Evolutionary conservation across 2,329 filamentous ascomycete species (phyloP), one percentile per base, ranked within the genome.

Genomic region (Teratosphaeria viscida): DNA sequence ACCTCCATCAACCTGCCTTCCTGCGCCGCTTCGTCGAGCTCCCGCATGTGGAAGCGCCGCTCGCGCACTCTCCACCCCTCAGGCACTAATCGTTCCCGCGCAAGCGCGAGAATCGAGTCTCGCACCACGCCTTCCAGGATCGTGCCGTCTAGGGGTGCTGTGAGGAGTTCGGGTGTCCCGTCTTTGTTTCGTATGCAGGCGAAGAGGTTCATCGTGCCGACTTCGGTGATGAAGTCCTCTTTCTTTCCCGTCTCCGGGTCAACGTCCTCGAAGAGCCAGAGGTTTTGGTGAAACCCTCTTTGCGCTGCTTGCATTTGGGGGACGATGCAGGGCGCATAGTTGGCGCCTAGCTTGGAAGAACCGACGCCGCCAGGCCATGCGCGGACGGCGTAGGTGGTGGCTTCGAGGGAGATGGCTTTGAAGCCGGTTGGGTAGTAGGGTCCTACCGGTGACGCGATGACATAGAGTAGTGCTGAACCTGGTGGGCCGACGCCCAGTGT

Each of bases 181-280:
- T 90, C 94, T 81, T 89, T 89, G 79, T 95, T 85, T 77, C 85
- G 85, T 68, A 97, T 77, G 52, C 88, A 92, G 35, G 88, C 87
- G 71, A 97, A 99, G 73, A 99, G 85, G 78, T 99, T 99, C 94
- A 99, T 99, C 60, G 94, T 97, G 70, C 94, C 94, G 59, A 96
- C 94, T 77, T 99, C 94, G 54, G 94, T 99, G 60, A 97, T 87
- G 71, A 87, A 96, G 74, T 97, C 90, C 75, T 97, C 90, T 55
- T 67, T 64, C 54, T 67, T 61, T 11, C 72, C 72, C 5, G 67
- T 68, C 54, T 64, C 64, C 7, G 65, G 63, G 56, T 70, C 70
- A 5, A 67, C 55, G 71, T 95, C 87, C 52, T 92, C 92, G 72
- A 97, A 99, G 35, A 99, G 79, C 94, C 94, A 99, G 58, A 99